Conservation (phyloP, 1,284 basidiomycete genomes). For the Neonothopanus nambi region DNA sequence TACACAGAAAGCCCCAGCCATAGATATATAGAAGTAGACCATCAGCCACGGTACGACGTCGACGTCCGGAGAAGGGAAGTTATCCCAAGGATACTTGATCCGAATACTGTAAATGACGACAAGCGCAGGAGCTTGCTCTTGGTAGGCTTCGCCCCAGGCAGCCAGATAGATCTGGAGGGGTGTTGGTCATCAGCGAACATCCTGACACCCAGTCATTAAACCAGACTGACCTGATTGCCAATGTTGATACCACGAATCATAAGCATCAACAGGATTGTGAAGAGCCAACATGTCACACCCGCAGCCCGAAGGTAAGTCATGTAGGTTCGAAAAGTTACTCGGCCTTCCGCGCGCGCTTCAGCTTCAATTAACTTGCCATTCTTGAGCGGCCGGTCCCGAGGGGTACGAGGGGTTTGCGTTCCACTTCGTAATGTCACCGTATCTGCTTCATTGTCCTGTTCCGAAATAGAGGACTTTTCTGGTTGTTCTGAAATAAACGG, state of each 20-base stretch:
- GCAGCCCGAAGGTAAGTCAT: constrained; percentile 62
- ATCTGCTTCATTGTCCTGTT: constrained; percentile 43
- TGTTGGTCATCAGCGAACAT: background rate
- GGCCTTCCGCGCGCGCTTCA: constrained; percentile 65
- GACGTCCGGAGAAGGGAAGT: constrained; percentile 55
- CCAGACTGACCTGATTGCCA: constrained; percentile 49
- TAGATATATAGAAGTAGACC: constrained; percentile 63
- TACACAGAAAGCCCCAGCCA: constrained; percentile 53
- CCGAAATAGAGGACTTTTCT: constrained; percentile 17
- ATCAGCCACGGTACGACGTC: constrained; percentile 66
- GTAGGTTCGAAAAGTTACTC: constrained; percentile 60
- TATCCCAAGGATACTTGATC: constrained; percentile 40
- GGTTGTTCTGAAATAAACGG: constrained; percentile 25
- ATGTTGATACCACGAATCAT: constrained; percentile 58
- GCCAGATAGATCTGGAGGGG: constrained; percentile 56
- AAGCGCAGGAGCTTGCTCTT: constrained; percentile 30
- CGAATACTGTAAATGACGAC: constrained; percentile 13
- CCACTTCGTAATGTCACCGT: constrained; percentile 6
- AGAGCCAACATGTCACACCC: constrained; percentile 54
- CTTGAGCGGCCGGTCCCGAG: constrained; percentile 1
- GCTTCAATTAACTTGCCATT: constrained; percentile 61
- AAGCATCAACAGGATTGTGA: constrained; percentile 54
- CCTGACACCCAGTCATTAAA: constrained; percentile 1
- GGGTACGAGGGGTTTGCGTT: background rate
- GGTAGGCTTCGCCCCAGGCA: constrained; percentile 66